Conservation (phyloP, 345 rosid genomes). For the Trapa incisa region DNA sequence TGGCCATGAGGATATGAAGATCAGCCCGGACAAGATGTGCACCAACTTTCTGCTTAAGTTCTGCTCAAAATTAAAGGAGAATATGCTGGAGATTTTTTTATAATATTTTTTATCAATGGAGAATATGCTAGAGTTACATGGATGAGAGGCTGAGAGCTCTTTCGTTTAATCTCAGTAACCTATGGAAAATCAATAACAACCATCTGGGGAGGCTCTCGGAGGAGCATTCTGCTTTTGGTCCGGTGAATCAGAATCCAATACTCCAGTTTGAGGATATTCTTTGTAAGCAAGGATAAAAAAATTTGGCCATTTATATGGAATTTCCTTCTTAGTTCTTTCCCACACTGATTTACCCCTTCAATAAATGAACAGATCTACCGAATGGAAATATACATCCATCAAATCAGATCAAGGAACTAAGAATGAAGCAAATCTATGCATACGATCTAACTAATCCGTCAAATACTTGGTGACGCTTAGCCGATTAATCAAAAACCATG, state of each 20-base stretch:
- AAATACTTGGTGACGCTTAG: neutral
- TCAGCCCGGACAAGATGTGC: slow-evolving; percentile 67
- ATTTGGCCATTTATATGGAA: neutral
- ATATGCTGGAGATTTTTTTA: neutral
- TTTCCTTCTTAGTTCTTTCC: neutral
- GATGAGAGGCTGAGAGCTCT: neutral
- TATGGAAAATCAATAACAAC: slow-evolving; percentile 3
- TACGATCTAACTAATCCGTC: neutral
- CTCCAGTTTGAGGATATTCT: neutral
- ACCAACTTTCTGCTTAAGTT: slow-evolving; percentile 72
- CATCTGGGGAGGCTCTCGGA: neutral
- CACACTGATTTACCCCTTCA: neutral
- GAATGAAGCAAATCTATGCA: neutral
- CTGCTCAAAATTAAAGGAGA: neutral
- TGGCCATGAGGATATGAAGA: slow-evolving; percentile 67
- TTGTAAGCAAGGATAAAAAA: neutral
- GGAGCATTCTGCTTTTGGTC: neutral
- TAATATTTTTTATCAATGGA: too few relatives aligned
- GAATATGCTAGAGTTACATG: neutral
- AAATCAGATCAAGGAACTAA: neutral
- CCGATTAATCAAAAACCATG: neutral
- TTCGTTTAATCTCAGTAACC: slow-evolving; percentile 24
- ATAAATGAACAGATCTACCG: neutral
- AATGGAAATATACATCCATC: neutral
- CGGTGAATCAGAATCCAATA: neutral